Evolutionary conservation across 1,284 basidiomycete genomes (phyloP).

Genomic region (Trametes pubescens): DNA sequence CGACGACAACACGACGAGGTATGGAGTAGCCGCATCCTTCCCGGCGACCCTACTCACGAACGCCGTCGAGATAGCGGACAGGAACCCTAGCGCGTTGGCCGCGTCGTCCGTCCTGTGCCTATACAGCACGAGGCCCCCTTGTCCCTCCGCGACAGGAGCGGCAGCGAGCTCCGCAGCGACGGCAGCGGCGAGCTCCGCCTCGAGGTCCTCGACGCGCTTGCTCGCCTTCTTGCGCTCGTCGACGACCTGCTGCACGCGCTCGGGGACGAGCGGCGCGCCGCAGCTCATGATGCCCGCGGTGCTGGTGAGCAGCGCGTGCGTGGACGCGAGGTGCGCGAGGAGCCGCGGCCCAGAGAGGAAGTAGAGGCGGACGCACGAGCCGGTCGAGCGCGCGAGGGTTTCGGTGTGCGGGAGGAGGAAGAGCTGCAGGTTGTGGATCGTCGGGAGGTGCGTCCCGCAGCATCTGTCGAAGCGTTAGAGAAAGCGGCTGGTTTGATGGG

Average conservation of each 20-base stretch:
- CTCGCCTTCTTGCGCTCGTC: constrained; percentile 69
- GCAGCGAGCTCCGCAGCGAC: constrained; percentile 55
- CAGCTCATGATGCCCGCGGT: constrained; percentile 72
- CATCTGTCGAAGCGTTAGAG: constrained; percentile 60
- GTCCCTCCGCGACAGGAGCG: constrained; percentile 26
- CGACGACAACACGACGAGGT: constrained; percentile 67
- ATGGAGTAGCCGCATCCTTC: constrained; percentile 43
- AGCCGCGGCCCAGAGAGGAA: constrained; percentile 85
- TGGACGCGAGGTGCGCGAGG: constrained; percentile 63
- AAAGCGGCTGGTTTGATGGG: constrained; percentile 1
- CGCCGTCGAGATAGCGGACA: constrained; percentile 62
- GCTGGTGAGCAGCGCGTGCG: constrained; percentile 61
- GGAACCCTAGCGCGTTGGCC: constrained; percentile 64
- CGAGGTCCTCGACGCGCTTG: constrained; percentile 70
- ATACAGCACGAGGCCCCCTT: constrained; percentile 48
- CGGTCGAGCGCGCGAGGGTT: constrained; percentile 61
- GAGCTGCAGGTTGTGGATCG: constrained; percentile 74
- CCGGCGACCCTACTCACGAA: constrained; percentile 45
- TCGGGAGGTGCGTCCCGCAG: constrained; percentile 87
- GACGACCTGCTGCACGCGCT: constrained; percentile 74
- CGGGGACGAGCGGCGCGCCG: constrained; percentile 67
- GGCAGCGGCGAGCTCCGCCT: constrained; percentile 69
- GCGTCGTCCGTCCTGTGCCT: constrained; percentile 70
- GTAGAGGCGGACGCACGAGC: constrained; percentile 70
- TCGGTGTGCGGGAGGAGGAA: constrained; percentile 76